Evolutionary conservation across 352 stramenopile genomes (phyloP).

Genomic region (Phytopythium oedochilum): DNA sequence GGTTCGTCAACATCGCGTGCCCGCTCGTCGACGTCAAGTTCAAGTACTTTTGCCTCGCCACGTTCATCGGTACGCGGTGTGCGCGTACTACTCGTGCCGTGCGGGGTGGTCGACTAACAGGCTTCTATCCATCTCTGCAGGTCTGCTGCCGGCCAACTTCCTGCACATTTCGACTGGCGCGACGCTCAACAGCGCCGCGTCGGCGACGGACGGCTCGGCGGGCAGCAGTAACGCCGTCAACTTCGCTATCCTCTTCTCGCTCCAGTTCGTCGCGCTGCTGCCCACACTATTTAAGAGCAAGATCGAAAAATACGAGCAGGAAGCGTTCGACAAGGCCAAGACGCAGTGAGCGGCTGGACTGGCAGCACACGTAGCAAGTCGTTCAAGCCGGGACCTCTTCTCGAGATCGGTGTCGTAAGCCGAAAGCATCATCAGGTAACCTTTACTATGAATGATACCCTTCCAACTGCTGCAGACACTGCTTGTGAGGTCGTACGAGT

Average conservation of each 20-base stretch:
- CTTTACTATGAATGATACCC: too few species aligned
- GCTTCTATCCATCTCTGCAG: conserved; percentile 8
- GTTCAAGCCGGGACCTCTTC: too few species aligned
- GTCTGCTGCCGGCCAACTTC: conserved; percentile 77
- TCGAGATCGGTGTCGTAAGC: too few species aligned
- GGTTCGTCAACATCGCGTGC: conserved; percentile 88
- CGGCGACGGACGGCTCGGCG: conserved; percentile 12
- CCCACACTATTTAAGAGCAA: conserved; percentile 86
- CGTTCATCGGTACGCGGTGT: conserved; percentile 47
- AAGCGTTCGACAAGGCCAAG: conserved; percentile 66
- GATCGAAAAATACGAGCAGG: conserved; percentile 79
- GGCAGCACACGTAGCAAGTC: too few species aligned
- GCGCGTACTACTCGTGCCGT: not conserved
- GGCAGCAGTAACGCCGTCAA: conserved; percentile 70
- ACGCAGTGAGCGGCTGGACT: conserved; percentile 13
- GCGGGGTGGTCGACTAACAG: not conserved
- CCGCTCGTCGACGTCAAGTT: conserved; percentile 81
- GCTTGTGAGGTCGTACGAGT: too few species aligned
- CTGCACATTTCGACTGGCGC: conserved; percentile 81
- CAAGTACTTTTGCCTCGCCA: conserved; percentile 83
- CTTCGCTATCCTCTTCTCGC: conserved; percentile 75
- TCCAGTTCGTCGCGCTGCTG: conserved; percentile 83
- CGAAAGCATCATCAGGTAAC: too few species aligned
- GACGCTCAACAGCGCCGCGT: conserved; percentile 70
- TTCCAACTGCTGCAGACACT: too few species aligned